These are phyloP conservation scores for Flaveria trinervia DNA, from an alignment of 129 eudicot species.

Conservation along the genomic window DNA sequence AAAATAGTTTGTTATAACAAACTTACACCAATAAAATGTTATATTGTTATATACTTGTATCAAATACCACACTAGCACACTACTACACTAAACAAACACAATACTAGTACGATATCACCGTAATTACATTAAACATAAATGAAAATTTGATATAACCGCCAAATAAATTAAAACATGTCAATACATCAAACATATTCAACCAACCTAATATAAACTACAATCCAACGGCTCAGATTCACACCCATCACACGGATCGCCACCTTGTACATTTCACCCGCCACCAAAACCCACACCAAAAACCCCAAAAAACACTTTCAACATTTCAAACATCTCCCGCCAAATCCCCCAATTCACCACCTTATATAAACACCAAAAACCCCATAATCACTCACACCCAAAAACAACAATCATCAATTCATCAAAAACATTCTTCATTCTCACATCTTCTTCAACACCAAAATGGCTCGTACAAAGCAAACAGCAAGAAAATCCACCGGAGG, in stretches of 20 bases:
- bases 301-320: background rate
- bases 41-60: too few species aligned
- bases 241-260: conserved; percentile 12
- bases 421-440: background rate
- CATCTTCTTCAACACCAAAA: background rate
- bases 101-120: too few species aligned
- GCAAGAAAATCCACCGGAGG: conserved; percentile 21
- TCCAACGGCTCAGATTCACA: background rate
- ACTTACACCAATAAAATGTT: too few species aligned
- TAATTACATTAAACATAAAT: too few species aligned
- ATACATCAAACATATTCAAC: too few species aligned
- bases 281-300: background rate
- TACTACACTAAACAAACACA: too few species aligned
- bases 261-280: background rate
- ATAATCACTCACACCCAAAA: background rate
- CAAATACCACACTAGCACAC: too few species aligned
- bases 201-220: too few species aligned
- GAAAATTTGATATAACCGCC: too few species aligned
- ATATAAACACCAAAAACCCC: background rate
- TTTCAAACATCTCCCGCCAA: background rate
- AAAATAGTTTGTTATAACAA: too few species aligned
- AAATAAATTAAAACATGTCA: too few species aligned
- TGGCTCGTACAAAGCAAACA: conserved; percentile 18
- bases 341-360: background rate
- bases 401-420: background rate